Conservation (phyloP, 148 eudicot genomes). For the Arbutus unedo region DNA sequence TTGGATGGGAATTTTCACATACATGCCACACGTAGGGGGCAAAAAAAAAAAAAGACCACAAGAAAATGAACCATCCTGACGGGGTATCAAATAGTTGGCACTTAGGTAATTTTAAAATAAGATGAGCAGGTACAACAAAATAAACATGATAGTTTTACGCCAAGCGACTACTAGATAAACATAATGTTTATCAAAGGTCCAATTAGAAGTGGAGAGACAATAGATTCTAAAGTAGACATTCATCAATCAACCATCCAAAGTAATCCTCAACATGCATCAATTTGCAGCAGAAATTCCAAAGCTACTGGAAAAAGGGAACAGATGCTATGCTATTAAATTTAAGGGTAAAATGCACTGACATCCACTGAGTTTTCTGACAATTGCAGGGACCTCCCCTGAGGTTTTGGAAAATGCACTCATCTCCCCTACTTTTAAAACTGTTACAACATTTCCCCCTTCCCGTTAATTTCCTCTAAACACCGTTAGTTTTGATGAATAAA, state of each 20-base stretch:
- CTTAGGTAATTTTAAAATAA: not conserved
- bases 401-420: too few relatives aligned
- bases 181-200: not conserved
- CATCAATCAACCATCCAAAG: not conserved
- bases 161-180: not conserved
- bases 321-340: not conserved
- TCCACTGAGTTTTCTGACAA: too few relatives aligned
- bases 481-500: too few relatives aligned
- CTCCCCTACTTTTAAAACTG: too few relatives aligned
- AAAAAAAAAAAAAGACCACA: not conserved
- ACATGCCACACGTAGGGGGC: not conserved
- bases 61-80: conserved; percentile 8
- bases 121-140: conserved; percentile 10
- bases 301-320: not conserved
- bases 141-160: conserved; percentile 2
- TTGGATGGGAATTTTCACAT: not conserved
- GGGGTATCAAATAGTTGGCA: not conserved
- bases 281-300: conserved; percentile 1
- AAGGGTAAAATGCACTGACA: too few relatives aligned
- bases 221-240: conserved; percentile 6
- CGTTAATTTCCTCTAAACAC: too few relatives aligned
- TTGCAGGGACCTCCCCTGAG: too few relatives aligned
- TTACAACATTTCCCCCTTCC: too few relatives aligned
- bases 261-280: not conserved
- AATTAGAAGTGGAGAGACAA: not conserved